These are phyloP conservation scores for Isabelozyma heimii DNA, from an alignment of 805 yeast genomes.

Conservation along the genomic window DNA sequence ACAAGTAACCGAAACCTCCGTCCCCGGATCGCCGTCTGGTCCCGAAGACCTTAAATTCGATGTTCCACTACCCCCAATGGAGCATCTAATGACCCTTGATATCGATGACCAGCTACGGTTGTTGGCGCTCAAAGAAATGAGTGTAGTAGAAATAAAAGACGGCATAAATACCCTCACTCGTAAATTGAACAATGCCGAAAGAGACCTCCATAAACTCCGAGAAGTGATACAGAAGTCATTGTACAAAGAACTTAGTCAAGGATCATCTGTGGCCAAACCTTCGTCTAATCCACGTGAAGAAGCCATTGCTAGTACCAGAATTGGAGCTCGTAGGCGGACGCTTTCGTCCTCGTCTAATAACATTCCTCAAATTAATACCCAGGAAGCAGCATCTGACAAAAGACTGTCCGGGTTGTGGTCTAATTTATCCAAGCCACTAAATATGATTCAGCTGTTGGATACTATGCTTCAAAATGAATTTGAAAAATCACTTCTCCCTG, in stretches of 20 bases:
- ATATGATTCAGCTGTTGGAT: constrained; percentile 65
- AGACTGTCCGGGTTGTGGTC: constrained; percentile 26
- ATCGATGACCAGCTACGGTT: constrained; percentile 56
- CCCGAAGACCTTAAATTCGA: constrained; percentile 21
- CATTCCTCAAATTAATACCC: background rate
- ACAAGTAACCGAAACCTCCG: constrained; percentile 3
- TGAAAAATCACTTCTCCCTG: constrained; percentile 41
- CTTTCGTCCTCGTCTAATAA: constrained; percentile 7
- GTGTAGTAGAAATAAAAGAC: constrained; percentile 61
- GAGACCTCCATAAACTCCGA: constrained; percentile 52
- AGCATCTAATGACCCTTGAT: constrained; percentile 27
- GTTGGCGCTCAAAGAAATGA: constrained; percentile 68
- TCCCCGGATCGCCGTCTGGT: constrained; percentile 2
- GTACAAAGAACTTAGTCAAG: constrained; percentile 34
- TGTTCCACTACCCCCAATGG: constrained; percentile 29
- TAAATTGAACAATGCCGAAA: constrained; percentile 40
- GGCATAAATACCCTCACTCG: constrained; percentile 43
- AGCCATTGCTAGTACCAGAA: constrained; percentile 29
- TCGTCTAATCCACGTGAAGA: constrained; percentile 24
- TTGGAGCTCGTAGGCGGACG: constrained; percentile 15
- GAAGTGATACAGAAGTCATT: constrained; percentile 45
- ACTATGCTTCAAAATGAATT: constrained; percentile 63
- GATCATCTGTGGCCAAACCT: constrained; percentile 8
- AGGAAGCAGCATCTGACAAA: background rate
- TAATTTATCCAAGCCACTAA: constrained; percentile 51